Evolutionary conservation across 345 rosid species (phyloP).

Genomic region (Firmiana major): DNA sequence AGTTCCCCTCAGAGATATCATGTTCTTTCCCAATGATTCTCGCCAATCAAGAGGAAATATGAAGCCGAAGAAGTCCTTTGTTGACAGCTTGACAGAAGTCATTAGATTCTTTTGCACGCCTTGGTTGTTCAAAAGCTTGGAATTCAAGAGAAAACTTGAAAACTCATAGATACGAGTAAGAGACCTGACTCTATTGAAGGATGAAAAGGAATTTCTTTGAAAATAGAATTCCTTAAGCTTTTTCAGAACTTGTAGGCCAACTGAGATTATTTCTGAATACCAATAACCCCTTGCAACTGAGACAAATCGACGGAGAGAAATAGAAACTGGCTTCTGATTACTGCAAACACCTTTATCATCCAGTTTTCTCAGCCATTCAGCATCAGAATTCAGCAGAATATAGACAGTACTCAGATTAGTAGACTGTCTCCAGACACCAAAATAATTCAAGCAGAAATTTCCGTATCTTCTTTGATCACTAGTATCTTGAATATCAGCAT

Average conservation of each 20-base stretch:
- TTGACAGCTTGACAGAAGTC: conserved; percentile 18
- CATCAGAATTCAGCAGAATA: conserved; percentile 31
- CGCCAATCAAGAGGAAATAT: conserved; percentile 40
- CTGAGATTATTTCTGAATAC: conserved; percentile 32
- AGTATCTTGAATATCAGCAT: neutral
- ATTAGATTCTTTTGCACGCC: neutral
- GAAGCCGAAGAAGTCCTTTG: conserved; percentile 5
- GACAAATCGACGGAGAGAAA: conserved; percentile 29
- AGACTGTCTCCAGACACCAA: conserved; percentile 35
- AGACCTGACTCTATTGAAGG: conserved; percentile 20
- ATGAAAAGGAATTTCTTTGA: conserved; percentile 12
- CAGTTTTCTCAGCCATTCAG: conserved; percentile 33
- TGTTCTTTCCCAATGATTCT: conserved; percentile 21
- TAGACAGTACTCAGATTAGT: conserved; percentile 13
- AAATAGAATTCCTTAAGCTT: conserved; percentile 27
- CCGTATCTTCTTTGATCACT: conserved; percentile 13
- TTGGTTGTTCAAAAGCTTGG: neutral
- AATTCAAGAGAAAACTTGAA: conserved; percentile 29
- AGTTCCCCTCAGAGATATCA: conserved; percentile 35
- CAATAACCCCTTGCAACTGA: conserved; percentile 32
- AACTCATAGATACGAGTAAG: conserved; percentile 27
- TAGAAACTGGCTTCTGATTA: conserved; percentile 13
- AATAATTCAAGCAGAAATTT: conserved; percentile 44
- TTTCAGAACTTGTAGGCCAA: conserved; percentile 33
- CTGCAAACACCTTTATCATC: neutral